Percentiles rank a stretch among this genome's conserved stretches.
These are phyloP conservation scores for Exophiala spinifera DNA, from an alignment of 2,329 filamentous ascomycete species.

Conservation along the genomic window DNA sequence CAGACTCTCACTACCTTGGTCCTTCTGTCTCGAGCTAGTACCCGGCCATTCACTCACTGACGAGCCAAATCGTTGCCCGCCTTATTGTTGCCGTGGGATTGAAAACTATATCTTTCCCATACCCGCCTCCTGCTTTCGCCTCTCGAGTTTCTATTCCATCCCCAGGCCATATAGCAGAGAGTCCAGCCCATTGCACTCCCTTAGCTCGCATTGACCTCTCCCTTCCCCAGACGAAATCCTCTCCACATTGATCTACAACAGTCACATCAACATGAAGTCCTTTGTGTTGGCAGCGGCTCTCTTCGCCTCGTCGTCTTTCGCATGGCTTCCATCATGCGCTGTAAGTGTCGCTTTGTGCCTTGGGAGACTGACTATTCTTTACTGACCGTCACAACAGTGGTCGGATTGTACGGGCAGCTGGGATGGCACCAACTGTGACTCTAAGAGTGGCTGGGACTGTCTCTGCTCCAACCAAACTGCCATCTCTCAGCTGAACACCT, in stretches of 20 bases:
- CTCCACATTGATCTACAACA: background rate
- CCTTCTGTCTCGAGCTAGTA: too few relatives aligned
- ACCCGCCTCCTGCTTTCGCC: slow-evolving; percentile 2
- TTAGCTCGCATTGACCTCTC: background rate
- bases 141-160: background rate
- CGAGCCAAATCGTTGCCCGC: background rate
- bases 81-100: background rate
- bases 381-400: slow-evolving; percentile 17
- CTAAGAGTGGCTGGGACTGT: slow-evolving; percentile 27
- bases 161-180: slow-evolving; percentile 8
- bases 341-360: slow-evolving; percentile 8
- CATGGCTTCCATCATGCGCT: slow-evolving; percentile 25
- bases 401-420: slow-evolving; percentile 29
- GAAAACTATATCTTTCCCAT: slow-evolving; percentile 19
- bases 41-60: too few relatives aligned
- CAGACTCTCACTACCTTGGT: background rate
- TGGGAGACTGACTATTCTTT: background rate
- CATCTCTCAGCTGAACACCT: slow-evolving; percentile 30
- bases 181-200: slow-evolving; percentile 2
- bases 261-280: slow-evolving; percentile 24
- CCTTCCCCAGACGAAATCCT: background rate
- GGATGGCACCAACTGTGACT: slow-evolving; percentile 26
- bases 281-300: slow-evolving; percentile 24
- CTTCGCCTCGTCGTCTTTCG: slow-evolving; percentile 22
- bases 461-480: slow-evolving; percentile 29